Evolutionary conservation across 2,329 filamentous ascomycete genomes (phyloP).

Genomic region (Fusarium sp.): DNA sequence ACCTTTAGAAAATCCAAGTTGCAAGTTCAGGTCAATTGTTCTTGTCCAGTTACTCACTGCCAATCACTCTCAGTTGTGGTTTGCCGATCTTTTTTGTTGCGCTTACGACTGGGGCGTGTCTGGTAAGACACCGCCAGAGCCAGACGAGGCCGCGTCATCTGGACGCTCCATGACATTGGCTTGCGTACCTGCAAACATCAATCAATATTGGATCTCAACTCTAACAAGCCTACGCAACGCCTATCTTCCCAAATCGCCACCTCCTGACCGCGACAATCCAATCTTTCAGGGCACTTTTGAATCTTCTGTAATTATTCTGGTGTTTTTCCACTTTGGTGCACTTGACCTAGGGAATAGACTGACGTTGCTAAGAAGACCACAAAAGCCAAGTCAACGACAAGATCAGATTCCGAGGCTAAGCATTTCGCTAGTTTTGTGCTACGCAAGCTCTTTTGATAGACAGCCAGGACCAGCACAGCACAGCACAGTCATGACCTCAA

Average conservation of each 20-base stretch:
- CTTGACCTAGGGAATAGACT: background rate
- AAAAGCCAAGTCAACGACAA: slow-evolving; percentile 13
- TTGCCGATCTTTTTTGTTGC: slow-evolving; percentile 19
- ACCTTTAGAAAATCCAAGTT: slow-evolving; percentile 11
- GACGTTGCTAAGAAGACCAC: slow-evolving; percentile 15
- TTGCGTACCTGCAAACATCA: slow-evolving; percentile 42
- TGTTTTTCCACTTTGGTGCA: background rate
- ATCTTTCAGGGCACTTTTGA: background rate
- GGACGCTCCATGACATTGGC: slow-evolving; percentile 38
- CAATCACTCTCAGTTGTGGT: slow-evolving; percentile 31
- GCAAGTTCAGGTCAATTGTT: slow-evolving; percentile 8
- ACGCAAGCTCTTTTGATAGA: slow-evolving; percentile 15
- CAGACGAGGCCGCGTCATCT: slow-evolving; percentile 45
- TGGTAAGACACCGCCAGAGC: slow-evolving; percentile 35
- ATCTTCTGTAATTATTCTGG: slow-evolving; percentile 1
- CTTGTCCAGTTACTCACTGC: background rate
- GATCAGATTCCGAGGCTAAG: slow-evolving; percentile 20
- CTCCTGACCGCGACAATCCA: slow-evolving; percentile 21
- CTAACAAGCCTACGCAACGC: slow-evolving; percentile 21
- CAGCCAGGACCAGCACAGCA: background rate
- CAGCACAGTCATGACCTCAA: slow-evolving; percentile 10
- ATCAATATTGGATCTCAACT: slow-evolving; percentile 14
- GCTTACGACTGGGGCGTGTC: slow-evolving; percentile 41
- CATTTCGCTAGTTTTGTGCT: slow-evolving; percentile 14
- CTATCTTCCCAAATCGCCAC: slow-evolving; percentile 27